A percentile compares a stretch with the other conserved stretches of the same genome.
These are phyloP conservation scores for Tetradesmus obliquus DNA, from an alignment of 139 green algal species.

Conservation along the genomic window DNA sequence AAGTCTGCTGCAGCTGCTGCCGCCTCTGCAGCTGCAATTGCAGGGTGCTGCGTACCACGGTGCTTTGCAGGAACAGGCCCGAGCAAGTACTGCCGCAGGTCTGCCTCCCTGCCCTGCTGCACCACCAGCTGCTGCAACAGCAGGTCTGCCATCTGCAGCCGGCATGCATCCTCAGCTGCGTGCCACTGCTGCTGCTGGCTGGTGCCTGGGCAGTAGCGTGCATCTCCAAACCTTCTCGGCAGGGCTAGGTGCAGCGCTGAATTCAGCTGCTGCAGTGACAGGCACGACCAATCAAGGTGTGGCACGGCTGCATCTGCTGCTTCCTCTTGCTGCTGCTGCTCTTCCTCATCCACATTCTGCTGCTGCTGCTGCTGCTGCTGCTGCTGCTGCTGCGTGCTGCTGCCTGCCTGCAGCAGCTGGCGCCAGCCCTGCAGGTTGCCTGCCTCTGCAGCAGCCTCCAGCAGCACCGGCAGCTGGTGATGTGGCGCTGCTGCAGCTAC, in stretches of 20 bases:
- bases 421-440: neutral
- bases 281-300: neutral
- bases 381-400: neutral
- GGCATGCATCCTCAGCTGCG: neutral
- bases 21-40: no score
- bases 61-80: neutral
- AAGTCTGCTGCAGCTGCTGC: neutral
- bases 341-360: neutral
- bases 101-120: neutral
- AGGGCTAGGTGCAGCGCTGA: neutral
- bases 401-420: neutral
- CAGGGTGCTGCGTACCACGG: no score
- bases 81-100: neutral
- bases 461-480: neutral
- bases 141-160: neutral
- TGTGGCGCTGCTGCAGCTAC: neutral
- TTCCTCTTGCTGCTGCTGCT: neutral
- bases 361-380: neutral
- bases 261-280: neutral
- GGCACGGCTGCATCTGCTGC: neutral
- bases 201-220: neutral
- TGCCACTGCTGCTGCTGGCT: neutral
- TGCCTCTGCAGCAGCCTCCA: neutral
- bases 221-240: neutral
- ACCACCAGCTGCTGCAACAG: neutral